Percentiles rank a stretch among this genome's conserved stretches.
These are phyloP conservation scores for Yamadazyma kitorensis DNA, from an alignment of 805 yeast genomes.

Conservation along the genomic window DNA sequence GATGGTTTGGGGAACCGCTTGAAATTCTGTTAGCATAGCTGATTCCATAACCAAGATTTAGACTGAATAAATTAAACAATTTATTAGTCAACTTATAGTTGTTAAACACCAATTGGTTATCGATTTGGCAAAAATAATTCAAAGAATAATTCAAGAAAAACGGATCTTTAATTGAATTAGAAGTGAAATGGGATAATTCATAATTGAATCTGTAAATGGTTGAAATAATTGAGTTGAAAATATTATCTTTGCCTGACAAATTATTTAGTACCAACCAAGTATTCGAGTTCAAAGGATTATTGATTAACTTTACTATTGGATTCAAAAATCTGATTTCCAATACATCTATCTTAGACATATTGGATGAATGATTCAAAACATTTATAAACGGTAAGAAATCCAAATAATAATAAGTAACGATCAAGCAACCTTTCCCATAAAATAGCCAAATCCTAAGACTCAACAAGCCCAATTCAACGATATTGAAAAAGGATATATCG, in stretches of 20 bases:
- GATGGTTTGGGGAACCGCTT: too few relatives aligned
- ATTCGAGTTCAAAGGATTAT: constrained; percentile 2
- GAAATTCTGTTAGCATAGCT: too few relatives aligned
- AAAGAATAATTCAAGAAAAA: constrained; percentile 16
- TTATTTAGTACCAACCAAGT: constrained; percentile 1
- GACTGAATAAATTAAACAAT: constrained; percentile 5
- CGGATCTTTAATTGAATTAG: constrained; percentile 6
- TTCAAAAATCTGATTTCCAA: constrained; percentile 16
- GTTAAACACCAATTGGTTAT: constrained; percentile 12
- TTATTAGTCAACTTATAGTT: constrained; percentile 12
- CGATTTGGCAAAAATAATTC: constrained; percentile 18
- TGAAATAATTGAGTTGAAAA: constrained; percentile 6
- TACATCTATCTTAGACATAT: constrained; percentile 6
- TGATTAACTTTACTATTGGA: constrained; percentile 11
- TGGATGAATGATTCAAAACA: background rate
- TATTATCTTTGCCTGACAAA: constrained; percentile 6
- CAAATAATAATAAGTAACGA: constrained; percentile 17
- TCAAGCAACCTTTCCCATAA: constrained; percentile 23
- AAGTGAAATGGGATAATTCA: constrained; percentile 5
- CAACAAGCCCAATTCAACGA: constrained; percentile 7
- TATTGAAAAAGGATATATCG: constrained; percentile 10
- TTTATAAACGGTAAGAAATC: constrained; percentile 6
- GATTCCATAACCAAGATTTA: too few relatives aligned
- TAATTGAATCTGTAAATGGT: constrained; percentile 6
- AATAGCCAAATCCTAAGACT: constrained; percentile 20